Evolutionary conservation across 2,329 filamentous ascomycete genomes (phyloP), one percentile per base, ranked within the genome.

Genomic region (Exophiala mesophila): DNA sequence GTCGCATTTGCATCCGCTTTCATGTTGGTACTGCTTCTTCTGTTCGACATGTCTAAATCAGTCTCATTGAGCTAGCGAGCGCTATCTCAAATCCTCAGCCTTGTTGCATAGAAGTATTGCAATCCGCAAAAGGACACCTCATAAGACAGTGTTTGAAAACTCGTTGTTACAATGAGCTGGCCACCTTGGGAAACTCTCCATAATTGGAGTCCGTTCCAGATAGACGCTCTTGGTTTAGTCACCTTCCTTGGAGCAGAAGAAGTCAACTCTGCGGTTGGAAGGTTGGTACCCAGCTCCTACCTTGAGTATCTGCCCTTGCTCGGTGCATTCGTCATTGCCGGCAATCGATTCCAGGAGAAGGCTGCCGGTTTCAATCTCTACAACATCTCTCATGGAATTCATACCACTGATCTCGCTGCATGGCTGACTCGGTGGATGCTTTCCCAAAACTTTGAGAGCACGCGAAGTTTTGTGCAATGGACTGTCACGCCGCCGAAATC

Each of bases 161-260:
- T n/a, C n/a, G n/a, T n/a, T 29, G 10, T 23, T 33, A 31, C 33
- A 15, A 41, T 43, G 28, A 32, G 33, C 6, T 47, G 47, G 44
- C 39, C 41, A n/a, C 48, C 45, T 9, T 52, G 49, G 49, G 28
- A 39, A n/a, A 35, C 20, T 15, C 31, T 52, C 7, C 39, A 29
- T 17, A 15, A 46, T 4, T 50, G 50, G 50, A 12, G 35, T 2
- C 50, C 50, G 9, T 55, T 55, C 33, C 31, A 49, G n/a, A 47
- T 55, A 19, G 52, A 55, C 32, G 53, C 53, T 18, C 47, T 57
- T 13, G 55, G 55, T 41, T 41, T 57, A 6, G 45, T 57, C 19
- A 57, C 55, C 8, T 39, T 55, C 23, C 42, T 57, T n/a, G 55
- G 55, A 26, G 49, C 49, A 12, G 52, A 55, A 30, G 49, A 55